Evolutionary conservation across 345 rosid genomes (phyloP).

Genomic region (Eutrema heterophyllum): DNA sequence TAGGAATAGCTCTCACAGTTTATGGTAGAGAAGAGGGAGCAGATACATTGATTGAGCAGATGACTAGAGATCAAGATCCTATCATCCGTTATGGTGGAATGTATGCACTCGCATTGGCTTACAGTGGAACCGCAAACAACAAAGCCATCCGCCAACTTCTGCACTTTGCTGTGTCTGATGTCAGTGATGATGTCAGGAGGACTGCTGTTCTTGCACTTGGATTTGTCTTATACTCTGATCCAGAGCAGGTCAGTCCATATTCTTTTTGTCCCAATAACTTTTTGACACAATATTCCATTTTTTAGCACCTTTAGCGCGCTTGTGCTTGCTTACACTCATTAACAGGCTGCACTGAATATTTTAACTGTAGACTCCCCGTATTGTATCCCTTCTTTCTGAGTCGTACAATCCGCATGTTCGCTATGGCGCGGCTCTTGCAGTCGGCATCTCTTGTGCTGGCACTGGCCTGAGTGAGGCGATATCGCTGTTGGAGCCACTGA

Average conservation of each 20-base stretch:
- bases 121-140: conserved; percentile 93
- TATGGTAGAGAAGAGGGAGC: conserved; percentile 99
- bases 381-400: conserved; percentile 86
- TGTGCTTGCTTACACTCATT: neutral
- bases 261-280: neutral
- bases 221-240: conserved; percentile 84
- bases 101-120: conserved; percentile 94
- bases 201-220: conserved; percentile 97
- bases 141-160: conserved; percentile 93
- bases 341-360: conserved; percentile 16
- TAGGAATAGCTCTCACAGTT: conserved; percentile 93
- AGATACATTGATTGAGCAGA: conserved; percentile 91
- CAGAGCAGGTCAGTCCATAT: conserved; percentile 58
- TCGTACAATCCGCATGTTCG: conserved; percentile 96
- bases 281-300: neutral
- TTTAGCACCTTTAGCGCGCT: neutral
- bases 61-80: conserved; percentile 96
- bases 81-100: conserved; percentile 95
- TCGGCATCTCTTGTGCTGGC: conserved; percentile 95
- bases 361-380: conserved; percentile 78
- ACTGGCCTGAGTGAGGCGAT: conserved; percentile 94
- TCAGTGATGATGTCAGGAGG: conserved; percentile 92
- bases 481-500: conserved; percentile 86
- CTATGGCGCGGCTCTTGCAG: conserved; percentile 99
- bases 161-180: conserved; percentile 96